These are phyloP conservation scores for Candida peoriensis DNA, from an alignment of 805 yeast genomes.

Conservation along the genomic window DNA sequence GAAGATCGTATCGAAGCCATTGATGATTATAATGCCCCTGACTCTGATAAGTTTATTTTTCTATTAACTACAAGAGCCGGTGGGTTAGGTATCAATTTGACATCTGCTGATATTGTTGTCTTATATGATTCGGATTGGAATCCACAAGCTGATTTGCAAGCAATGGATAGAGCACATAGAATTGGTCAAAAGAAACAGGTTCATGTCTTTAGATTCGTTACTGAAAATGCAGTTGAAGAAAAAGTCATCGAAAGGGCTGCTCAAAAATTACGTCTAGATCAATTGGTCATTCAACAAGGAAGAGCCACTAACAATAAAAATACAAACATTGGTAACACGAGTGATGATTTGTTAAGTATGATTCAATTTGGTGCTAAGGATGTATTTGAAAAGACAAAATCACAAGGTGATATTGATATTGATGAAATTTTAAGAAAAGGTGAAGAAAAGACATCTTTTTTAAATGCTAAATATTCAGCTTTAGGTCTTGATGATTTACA, in stretches of 20 bases:
- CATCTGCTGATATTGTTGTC: constrained; percentile 86
- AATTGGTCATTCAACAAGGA: constrained; percentile 93
- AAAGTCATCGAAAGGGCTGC: constrained; percentile 95
- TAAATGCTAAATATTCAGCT: constrained; percentile 78
- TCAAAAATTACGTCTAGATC: constrained; percentile 87
- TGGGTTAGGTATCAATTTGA: constrained; percentile 90
- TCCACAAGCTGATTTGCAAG: constrained; percentile 96
- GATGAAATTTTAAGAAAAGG: constrained; percentile 80
- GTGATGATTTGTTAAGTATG: constrained; percentile 89
- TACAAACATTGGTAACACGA: constrained; percentile 50
- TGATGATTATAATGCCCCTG: constrained; percentile 84
- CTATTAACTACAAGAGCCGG: constrained; percentile 94
- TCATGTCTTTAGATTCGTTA: constrained; percentile 84
- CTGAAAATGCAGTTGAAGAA: constrained; percentile 95
- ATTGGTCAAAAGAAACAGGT: constrained; percentile 97
- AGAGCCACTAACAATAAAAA: constrained; percentile 44
- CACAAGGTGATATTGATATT: constrained; percentile 54
- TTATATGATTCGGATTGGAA: constrained; percentile 95
- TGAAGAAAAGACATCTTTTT: constrained; percentile 69
- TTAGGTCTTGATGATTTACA: constrained; percentile 92
- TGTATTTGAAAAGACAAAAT: constrained; percentile 55
- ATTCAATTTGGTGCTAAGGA: constrained; percentile 95
- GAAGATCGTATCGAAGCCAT: constrained; percentile 90
- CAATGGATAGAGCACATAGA: constrained; percentile 98
- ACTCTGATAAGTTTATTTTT: constrained; percentile 77